Evolutionary conservation across 2,329 filamentous ascomycete genomes (phyloP).

Genomic region (Aspergillus aculeatinus): DNA sequence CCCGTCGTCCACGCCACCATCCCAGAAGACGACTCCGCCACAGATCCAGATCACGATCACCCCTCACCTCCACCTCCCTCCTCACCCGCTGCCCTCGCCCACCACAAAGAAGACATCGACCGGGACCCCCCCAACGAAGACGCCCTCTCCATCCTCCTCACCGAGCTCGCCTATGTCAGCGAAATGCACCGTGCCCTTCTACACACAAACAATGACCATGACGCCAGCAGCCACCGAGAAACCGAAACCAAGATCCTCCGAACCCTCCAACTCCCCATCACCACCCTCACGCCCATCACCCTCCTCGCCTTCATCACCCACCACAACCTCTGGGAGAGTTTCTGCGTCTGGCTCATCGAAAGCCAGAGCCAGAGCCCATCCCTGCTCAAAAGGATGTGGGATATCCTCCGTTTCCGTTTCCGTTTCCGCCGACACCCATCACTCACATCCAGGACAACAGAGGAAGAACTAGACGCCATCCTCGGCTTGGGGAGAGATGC

Average conservation of each 20-base stretch:
- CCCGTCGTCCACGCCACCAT: too few species aligned
- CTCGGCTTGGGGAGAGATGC: not conserved
- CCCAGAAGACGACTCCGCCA: not conserved
- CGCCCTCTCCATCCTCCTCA: not conserved
- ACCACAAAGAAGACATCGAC: not conserved
- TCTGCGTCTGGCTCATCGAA: conserved; percentile 3
- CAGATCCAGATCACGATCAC: too few species aligned
- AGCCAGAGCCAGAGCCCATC: not conserved
- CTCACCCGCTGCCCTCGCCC: not conserved
- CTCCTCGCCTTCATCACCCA: conserved; percentile 6
- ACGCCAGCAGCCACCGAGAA: not conserved
- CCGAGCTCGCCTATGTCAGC: not conserved
- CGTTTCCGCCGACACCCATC: not conserved
- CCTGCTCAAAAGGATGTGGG: not conserved
- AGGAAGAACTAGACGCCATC: not conserved
- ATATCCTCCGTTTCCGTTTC: not conserved
- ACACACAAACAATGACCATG: not conserved
- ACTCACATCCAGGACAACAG: not conserved
- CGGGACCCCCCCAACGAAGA: not conserved
- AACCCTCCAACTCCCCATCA: not conserved
- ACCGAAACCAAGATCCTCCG: not conserved
- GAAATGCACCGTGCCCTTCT: not conserved
- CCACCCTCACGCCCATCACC: not conserved
- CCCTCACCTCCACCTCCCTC: not conserved
- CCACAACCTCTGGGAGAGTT: conserved; percentile 11